Evolutionary conservation across 345 rosid species (phyloP).

Genomic region (Crucihimalaya himalaica): DNA sequence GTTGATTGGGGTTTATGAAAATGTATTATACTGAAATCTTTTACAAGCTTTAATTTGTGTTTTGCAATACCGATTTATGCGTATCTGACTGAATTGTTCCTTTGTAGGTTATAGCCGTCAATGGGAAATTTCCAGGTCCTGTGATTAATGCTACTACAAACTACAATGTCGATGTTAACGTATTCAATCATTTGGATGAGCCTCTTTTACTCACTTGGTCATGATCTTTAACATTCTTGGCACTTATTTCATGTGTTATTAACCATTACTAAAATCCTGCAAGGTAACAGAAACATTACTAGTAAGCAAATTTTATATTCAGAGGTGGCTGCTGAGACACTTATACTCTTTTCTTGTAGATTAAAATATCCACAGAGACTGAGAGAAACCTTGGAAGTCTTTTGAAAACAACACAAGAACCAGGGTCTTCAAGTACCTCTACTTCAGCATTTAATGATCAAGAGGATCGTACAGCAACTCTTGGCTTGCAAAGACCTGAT

Average conservation of each 20-base stretch:
- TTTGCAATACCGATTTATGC: background rate
- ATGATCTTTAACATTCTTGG: background rate
- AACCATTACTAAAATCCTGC: constrained; percentile 69
- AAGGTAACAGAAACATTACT: constrained; percentile 46
- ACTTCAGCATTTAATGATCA: constrained; percentile 39
- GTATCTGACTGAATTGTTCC: constrained; percentile 1
- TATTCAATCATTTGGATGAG: constrained; percentile 70
- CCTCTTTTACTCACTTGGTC: constrained; percentile 84
- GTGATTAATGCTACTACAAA: constrained; percentile 72
- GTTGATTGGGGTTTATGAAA: constrained; percentile 10
- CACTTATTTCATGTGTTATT: background rate
- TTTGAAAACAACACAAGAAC: constrained; percentile 55
- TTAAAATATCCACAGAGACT: constrained; percentile 82
- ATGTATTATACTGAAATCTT: background rate
- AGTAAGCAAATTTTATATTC: background rate
- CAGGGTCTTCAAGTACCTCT: constrained; percentile 45
- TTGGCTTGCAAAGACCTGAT: constrained; percentile 41
- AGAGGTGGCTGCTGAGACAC: background rate
- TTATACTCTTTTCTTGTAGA: constrained; percentile 51
- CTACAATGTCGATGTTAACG: constrained; percentile 65
- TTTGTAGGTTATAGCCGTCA: constrained; percentile 79
- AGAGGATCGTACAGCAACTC: constrained; percentile 42
- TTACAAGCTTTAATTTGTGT: background rate
- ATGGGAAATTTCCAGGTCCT: constrained; percentile 79
- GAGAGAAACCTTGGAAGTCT: constrained; percentile 83